Conservation (phyloP, 495 filamentous ascomycete species). For the Lichenothelia convexa region DNA sequence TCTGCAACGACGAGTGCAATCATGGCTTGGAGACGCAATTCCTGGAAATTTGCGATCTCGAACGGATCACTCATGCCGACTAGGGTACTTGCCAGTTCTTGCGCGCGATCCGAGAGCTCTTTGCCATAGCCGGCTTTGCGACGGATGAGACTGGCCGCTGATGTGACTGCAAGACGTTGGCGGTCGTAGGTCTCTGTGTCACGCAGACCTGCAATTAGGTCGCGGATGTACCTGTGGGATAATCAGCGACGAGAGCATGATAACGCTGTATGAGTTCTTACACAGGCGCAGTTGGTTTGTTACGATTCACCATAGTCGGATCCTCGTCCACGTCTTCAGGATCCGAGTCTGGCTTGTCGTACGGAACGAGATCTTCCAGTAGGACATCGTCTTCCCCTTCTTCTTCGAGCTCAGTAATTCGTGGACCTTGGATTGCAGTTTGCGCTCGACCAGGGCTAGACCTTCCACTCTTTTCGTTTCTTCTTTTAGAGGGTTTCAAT, state of each 20-base stretch:
- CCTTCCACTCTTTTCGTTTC: background rate
- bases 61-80: slow-evolving; percentile 68
- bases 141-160: slow-evolving; percentile 63
- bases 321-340: slow-evolving; percentile 82
- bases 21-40: slow-evolving; percentile 64
- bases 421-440: slow-evolving; percentile 13
- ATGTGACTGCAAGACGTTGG: slow-evolving; percentile 58
- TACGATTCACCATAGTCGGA: slow-evolving; percentile 61
- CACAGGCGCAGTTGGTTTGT: slow-evolving; percentile 73
- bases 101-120: slow-evolving; percentile 66
- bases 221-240: slow-evolving; percentile 73
- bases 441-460: background rate
- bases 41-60: slow-evolving; percentile 55
- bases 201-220: slow-evolving; percentile 59
- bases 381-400: slow-evolving; percentile 47
- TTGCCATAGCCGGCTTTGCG: slow-evolving; percentile 75
- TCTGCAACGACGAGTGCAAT: slow-evolving; percentile 63
- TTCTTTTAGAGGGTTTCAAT: background rate
- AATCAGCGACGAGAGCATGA: too few relatives aligned
- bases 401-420: slow-evolving; percentile 20
- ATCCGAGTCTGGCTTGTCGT: slow-evolving; percentile 87
- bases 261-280: too few relatives aligned
- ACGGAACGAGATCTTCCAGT: slow-evolving; percentile 64
- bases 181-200: slow-evolving; percentile 72
- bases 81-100: slow-evolving; percentile 59